These are phyloP conservation scores for Phytophthora macrochlamydospora DNA, from an alignment of 352 stramenopile genomes.

Conservation along the genomic window DNA sequence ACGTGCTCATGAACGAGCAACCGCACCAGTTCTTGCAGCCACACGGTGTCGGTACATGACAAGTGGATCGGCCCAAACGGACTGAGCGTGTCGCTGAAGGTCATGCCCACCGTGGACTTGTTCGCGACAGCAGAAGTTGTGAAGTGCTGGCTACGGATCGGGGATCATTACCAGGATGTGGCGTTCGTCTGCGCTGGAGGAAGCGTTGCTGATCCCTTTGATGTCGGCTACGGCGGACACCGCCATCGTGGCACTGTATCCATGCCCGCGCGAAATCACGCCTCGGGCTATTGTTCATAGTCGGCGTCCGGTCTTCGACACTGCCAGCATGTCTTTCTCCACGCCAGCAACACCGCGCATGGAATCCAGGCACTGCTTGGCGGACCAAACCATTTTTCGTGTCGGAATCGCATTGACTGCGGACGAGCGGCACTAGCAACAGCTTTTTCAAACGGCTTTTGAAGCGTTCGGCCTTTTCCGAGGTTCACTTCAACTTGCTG, in stretches of 20 bases:
- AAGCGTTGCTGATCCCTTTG: conserved; percentile 2
- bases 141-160: conserved; percentile 7
- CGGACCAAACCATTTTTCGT: not conserved
- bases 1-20: conserved; percentile 25
- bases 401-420: not conserved
- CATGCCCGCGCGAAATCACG: conserved; percentile 5
- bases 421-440: no score
- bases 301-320: conserved; percentile 10
- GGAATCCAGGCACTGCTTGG: not conserved
- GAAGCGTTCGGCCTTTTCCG: no score
- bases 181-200: conserved; percentile 17
- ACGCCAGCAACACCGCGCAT: not conserved
- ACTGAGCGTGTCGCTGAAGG: conserved; percentile 8
- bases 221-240: not conserved
- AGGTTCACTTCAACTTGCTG: conserved; percentile 14
- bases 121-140: conserved; percentile 13
- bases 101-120: conserved; percentile 1
- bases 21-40: conserved; percentile 26
- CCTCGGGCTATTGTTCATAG: conserved; percentile 13
- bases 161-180: not conserved
- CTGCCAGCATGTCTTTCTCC: not conserved
- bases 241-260: conserved; percentile 10
- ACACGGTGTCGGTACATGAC: conserved; percentile 20
- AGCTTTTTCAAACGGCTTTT: no score
- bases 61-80: conserved; percentile 30